Evolutionary conservation across 2,329 filamentous ascomycete genomes (phyloP).

Genomic region (Pseudocercospora musae): DNA sequence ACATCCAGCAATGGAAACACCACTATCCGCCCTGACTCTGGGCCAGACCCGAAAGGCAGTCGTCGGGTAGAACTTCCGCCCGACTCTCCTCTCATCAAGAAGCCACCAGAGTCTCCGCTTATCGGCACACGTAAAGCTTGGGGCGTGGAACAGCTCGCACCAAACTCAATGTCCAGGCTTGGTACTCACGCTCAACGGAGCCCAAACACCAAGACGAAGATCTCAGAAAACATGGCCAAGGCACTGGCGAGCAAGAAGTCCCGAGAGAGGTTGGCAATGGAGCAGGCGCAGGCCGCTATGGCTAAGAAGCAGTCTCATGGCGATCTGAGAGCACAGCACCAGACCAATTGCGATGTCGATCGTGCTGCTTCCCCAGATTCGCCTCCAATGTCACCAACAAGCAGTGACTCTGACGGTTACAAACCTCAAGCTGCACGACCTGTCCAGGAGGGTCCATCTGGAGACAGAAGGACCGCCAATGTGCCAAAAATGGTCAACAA

Average conservation of each 20-base stretch:
- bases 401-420: neutral
- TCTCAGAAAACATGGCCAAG: neutral
- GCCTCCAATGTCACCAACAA: neutral
- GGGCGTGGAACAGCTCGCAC: neutral
- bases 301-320: neutral
- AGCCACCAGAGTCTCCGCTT: neutral
- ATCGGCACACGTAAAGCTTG: neutral
- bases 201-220: neutral
- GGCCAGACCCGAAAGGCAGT: neutral
- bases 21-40: neutral
- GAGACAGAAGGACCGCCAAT: neutral
- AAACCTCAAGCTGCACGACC: neutral
- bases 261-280: neutral
- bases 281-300: neutral
- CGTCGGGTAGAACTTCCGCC: neutral
- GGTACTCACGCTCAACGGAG: neutral
- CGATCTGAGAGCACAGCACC: neutral
- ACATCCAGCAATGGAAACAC: neutral
- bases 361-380: neutral
- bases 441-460: neutral
- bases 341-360: neutral
- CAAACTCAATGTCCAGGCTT: neutral
- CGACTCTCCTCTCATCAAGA: neutral
- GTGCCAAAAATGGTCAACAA: neutral
- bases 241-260: conserved; percentile 1